Conservation (phyloP, 208 protist species). For the Crithidia bombi region DNA sequence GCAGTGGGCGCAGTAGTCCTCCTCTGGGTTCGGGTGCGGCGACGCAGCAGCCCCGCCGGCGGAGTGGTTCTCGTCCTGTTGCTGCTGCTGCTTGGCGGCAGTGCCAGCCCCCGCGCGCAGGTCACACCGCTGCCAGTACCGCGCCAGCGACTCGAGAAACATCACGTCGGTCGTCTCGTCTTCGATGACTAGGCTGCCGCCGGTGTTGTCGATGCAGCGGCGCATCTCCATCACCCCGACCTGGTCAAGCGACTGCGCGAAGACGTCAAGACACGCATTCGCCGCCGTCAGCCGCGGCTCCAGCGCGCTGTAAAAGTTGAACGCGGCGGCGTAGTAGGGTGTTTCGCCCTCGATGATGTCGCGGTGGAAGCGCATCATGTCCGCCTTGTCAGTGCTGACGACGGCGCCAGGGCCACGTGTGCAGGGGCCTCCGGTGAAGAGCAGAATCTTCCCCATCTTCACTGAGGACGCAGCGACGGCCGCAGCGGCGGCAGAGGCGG, state of each 20-base stretch:
- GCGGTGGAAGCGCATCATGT: slow-evolving; percentile 97
- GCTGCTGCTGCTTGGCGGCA: neutral
- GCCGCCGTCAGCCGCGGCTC: slow-evolving; percentile 82
- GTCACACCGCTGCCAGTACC: slow-evolving; percentile 80
- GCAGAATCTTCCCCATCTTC: slow-evolving; percentile 81
- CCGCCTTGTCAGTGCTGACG: slow-evolving; percentile 88
- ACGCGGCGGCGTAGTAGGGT: slow-evolving; percentile 71
- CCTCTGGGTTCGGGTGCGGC: slow-evolving; percentile 1
- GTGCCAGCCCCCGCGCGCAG: slow-evolving; percentile 28
- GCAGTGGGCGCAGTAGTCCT: slow-evolving; percentile 41
- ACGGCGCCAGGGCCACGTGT: slow-evolving; percentile 94
- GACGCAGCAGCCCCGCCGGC: neutral
- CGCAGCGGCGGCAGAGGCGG: slow-evolving; percentile 3
- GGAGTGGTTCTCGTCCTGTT: neutral
- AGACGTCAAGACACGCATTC: slow-evolving; percentile 96
- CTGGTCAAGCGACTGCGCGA: slow-evolving; percentile 97
- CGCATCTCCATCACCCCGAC: slow-evolving; percentile 97
- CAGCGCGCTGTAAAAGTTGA: slow-evolving; percentile 93
- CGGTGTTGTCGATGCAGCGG: slow-evolving; percentile 87
- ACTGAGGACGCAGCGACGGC: neutral
- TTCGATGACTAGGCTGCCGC: slow-evolving; percentile 94
- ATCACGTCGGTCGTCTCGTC: slow-evolving; percentile 94
- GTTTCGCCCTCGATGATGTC: slow-evolving; percentile 94
- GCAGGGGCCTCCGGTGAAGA: slow-evolving; percentile 96
- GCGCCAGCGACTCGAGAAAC: slow-evolving; percentile 80